These are phyloP conservation scores for Lolium multiflorum DNA, from an alignment of 176 grass and related monocot genomes.

Conservation along the genomic window DNA sequence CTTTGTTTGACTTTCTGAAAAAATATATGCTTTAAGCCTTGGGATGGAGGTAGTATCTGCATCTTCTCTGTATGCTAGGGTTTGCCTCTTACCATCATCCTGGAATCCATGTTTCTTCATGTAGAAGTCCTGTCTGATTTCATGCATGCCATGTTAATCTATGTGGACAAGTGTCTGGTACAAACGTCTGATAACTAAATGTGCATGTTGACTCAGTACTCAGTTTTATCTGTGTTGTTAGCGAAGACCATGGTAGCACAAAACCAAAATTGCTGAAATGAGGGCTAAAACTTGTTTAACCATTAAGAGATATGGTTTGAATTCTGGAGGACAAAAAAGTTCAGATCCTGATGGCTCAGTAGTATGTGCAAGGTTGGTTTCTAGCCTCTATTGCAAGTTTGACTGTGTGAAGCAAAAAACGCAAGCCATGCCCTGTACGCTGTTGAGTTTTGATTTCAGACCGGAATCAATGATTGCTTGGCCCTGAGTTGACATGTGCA, in stretches of 20 bases:
- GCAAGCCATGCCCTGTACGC: conserved; percentile 18
- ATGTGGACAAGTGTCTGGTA: not conserved
- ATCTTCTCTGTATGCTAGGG: not conserved
- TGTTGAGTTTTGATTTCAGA: conserved; percentile 10
- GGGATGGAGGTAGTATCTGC: no score
- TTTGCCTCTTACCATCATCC: not conserved
- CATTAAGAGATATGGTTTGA: conserved; percentile 97
- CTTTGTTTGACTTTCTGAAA: no score
- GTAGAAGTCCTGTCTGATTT: conserved; percentile 12
- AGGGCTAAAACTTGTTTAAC: conserved; percentile 62
- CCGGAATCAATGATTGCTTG: not conserved
- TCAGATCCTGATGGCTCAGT: conserved; percentile 34
- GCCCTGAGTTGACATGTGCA: conserved; percentile 11
- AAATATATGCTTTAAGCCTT: no score
- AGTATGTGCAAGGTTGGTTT: conserved; percentile 33
- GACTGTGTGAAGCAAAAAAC: conserved; percentile 31
- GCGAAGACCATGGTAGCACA: not conserved
- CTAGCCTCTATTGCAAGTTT: conserved; percentile 11
- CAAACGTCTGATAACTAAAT: not conserved
- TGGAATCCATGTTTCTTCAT: conserved; percentile 14
- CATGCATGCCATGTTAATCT: not conserved
- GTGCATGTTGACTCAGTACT: not conserved
- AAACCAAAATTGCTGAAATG: conserved; percentile 11
- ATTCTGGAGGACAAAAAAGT: conserved; percentile 65
- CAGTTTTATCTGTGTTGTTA: not conserved